These are phyloP conservation scores for Pseudogymnoascus sp. DNA, from an alignment of 2,329 filamentous ascomycete species.

Conservation along the genomic window DNA sequence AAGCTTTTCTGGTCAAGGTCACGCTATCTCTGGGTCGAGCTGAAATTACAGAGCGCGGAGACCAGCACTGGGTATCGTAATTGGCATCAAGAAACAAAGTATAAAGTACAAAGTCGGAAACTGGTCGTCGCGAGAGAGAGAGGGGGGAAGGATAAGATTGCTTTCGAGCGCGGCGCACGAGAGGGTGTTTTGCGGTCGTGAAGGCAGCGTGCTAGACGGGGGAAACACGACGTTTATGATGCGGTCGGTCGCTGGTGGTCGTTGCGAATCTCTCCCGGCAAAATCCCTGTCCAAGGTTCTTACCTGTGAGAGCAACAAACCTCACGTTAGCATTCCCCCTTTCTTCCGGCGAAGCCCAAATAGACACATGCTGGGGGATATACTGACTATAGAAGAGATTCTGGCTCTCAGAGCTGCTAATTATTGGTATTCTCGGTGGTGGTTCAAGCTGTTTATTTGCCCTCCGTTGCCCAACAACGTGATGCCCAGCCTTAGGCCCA, in stretches of 20 bases:
- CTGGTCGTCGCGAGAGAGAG: neutral
- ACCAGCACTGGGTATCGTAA: conserved; percentile 25
- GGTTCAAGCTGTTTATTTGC: conserved; percentile 1
- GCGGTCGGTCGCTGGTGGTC: neutral
- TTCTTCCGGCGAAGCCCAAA: neutral
- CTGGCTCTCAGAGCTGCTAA: neutral
- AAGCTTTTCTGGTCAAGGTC: conserved; percentile 4
- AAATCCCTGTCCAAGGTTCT: conserved; percentile 9
- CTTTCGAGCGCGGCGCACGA: conserved; percentile 2
- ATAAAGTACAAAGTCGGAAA: conserved; percentile 19
- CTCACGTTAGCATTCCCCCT: neutral
- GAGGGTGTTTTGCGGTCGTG: conserved; percentile 6
- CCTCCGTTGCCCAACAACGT: conserved; percentile 7
- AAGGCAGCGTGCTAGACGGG: conserved; percentile 10
- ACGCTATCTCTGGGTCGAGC: conserved; percentile 9
- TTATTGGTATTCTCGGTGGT: conserved; percentile 9
- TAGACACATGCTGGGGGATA: neutral
- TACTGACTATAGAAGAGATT: neutral
- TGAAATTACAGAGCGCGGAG: conserved; percentile 10
- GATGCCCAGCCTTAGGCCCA: conserved; percentile 5
- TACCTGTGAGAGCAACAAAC: neutral
- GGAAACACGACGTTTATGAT: conserved; percentile 4
- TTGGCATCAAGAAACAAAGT: conserved; percentile 21
- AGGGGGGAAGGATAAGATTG: neutral
- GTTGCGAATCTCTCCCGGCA: conserved; percentile 9